Evolutionary conservation across 1,284 basidiomycete species (phyloP), one percentile per base, ranked within the genome.

Genomic region (Puccinia polysora): DNA sequence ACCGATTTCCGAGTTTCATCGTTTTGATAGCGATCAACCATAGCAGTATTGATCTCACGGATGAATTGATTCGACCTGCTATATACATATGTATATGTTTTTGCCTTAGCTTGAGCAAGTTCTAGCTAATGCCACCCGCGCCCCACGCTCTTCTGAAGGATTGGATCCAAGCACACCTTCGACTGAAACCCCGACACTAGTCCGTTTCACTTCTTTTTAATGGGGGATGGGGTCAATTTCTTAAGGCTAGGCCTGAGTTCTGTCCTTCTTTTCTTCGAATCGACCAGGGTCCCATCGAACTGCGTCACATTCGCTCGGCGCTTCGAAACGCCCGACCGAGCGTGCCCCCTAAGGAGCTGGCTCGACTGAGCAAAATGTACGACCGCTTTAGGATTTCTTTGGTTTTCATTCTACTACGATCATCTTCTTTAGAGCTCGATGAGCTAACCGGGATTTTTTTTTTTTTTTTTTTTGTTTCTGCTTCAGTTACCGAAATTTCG

Each of bases 271-370:
- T 40, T 18, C 8, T 28, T 40, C 8, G 23, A n/a, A 1, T 72
- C 53, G 2, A 20, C 34, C 32, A 52, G 50, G 45, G 40, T 30
- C 20, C 49, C 18, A 74, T 81, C 77, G 80, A 81, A 2, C 70
- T 79, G 36, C 81, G 82, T 34, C 76, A 79, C 53, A 40, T 60
- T 20, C 36, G 49, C 15, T 45, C 52, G 45, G 58, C 73, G 50
- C 68, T 73, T 53, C 52, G 73, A 74, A 47, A 74, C 74, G 49
- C 62, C 60, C 55, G 49, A 76, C 81, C 10, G 71, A 75, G 28
- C 86, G 95, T 79, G 81, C 96, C 65, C 80, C 82, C 10, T 82
- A 82, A 47, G 88, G 87, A 12, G 80, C 95, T n/a, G 80, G 83
- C 75, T 85, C 84, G 68, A 20, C 49, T 70, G 2, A 89, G 87